Evolutionary conservation across 148 eudicot species (phyloP).

Genomic region (Chenopodium quinoa): DNA sequence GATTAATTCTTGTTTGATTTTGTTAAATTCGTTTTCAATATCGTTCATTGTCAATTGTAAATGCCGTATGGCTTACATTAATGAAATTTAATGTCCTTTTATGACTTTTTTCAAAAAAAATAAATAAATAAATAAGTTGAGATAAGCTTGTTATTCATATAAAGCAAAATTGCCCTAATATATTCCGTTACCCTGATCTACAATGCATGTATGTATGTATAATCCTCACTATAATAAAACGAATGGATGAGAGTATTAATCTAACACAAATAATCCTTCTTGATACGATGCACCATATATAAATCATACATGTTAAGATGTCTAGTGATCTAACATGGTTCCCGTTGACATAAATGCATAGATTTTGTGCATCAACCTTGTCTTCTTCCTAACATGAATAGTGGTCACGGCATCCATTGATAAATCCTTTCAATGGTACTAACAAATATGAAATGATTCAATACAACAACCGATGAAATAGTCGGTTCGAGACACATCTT

Average conservation of each 20-base stretch:
- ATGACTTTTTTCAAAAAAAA: too few relatives aligned
- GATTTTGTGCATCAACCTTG: slow-evolving; percentile 19
- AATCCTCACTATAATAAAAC: neutral
- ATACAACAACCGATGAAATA: slow-evolving; percentile 15
- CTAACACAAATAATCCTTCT: neutral
- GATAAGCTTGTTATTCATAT: too few relatives aligned
- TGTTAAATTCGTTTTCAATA: too few relatives aligned
- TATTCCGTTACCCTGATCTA: too few relatives aligned
- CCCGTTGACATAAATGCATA: slow-evolving; percentile 22
- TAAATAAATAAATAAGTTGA: too few relatives aligned
- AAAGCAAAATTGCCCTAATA: too few relatives aligned
- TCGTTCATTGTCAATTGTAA: too few relatives aligned
- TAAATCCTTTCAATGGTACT: neutral
- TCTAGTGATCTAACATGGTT: neutral
- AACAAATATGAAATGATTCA: neutral
- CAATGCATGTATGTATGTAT: too few relatives aligned
- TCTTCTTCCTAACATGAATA: slow-evolving; percentile 6
- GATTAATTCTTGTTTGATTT: too few relatives aligned
- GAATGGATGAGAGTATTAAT: neutral
- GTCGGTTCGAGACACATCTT: slow-evolving; percentile 19
- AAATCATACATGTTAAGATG: neutral
- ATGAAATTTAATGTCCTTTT: too few relatives aligned
- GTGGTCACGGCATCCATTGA: slow-evolving; percentile 6
- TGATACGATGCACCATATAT: slow-evolving; percentile 20
- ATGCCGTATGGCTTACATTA: too few relatives aligned